Conservation (phyloP, 2,329 filamentous ascomycete genomes). For the Ophiocordyceps polyrhachis-furcata region DNA sequence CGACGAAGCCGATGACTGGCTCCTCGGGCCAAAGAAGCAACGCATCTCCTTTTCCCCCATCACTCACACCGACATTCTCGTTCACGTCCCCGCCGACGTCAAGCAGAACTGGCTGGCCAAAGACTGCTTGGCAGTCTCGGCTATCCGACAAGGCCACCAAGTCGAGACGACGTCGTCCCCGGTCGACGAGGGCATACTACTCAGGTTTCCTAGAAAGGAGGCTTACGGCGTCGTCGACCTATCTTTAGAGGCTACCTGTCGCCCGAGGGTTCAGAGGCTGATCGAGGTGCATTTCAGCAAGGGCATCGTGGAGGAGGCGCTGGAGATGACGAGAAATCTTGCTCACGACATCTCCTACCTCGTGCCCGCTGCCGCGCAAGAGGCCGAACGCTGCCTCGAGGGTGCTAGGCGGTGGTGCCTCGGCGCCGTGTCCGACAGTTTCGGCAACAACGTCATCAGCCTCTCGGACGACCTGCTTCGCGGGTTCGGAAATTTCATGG, state of each 20-base stretch:
- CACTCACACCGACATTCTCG: constrained; percentile 30
- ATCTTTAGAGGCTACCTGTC: constrained; percentile 36
- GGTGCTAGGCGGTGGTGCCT: constrained; percentile 16
- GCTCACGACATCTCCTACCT: constrained; percentile 21
- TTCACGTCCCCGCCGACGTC: constrained; percentile 30
- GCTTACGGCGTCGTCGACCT: constrained; percentile 39
- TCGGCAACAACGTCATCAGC: constrained; percentile 7
- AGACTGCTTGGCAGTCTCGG: constrained; percentile 36
- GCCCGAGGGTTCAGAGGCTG: constrained; percentile 41
- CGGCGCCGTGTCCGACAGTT: constrained; percentile 12
- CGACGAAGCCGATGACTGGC: constrained; percentile 13
- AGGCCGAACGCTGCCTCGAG: constrained; percentile 18
- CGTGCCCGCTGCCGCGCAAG: constrained; percentile 20
- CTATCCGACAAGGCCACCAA: constrained; percentile 26
- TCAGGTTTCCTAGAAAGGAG: constrained; percentile 33
- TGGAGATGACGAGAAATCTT: constrained; percentile 25
- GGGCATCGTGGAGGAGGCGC: constrained; percentile 22
- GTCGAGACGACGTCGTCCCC: constrained; percentile 30
- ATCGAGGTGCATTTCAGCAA: constrained; percentile 42
- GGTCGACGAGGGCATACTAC: constrained; percentile 30
- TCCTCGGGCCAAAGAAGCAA: constrained; percentile 15
- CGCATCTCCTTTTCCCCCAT: constrained; percentile 12
- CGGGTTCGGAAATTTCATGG: constrained; percentile 6
- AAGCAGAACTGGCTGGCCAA: constrained; percentile 36
- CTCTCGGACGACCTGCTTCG: constrained; percentile 11